Percentiles rank a stretch among this genome's conserved stretches.
Conservation (phyloP, 2,329 filamentous ascomycete species). For the Diaporthe citriasiana region DNA sequence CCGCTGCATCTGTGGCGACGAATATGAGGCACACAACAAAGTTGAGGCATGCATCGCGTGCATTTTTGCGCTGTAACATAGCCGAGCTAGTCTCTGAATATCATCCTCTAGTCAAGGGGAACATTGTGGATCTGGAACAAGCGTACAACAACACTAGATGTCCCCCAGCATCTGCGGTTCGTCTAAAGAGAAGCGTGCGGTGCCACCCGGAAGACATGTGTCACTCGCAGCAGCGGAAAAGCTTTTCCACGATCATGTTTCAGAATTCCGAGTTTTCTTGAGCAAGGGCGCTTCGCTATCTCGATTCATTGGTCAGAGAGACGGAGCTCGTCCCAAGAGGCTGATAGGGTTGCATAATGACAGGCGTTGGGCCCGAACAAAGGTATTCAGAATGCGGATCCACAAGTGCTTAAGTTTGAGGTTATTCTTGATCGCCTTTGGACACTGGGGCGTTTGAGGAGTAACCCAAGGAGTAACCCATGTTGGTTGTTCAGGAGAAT, state of each 20-base stretch:
- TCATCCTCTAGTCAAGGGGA: neutral
- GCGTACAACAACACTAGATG: neutral
- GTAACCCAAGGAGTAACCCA: too few relatives aligned
- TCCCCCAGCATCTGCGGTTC: constrained; percentile 3
- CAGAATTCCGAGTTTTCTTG: neutral
- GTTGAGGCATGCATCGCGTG: neutral
- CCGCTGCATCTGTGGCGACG: neutral
- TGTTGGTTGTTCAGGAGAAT: constrained; percentile 10
- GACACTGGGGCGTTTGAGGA: constrained; percentile 21
- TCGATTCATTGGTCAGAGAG: neutral
- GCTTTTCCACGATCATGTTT: neutral
- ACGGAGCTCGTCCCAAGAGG: constrained; percentile 16
- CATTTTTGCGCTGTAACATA: neutral
- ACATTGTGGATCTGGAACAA: constrained; percentile 6
- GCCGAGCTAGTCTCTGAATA: neutral
- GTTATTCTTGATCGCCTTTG: constrained; percentile 32
- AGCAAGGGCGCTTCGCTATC: neutral
- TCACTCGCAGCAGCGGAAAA: neutral
- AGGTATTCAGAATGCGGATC: constrained; percentile 8
- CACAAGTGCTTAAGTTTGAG: constrained; percentile 24
- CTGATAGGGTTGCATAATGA: constrained; percentile 24
- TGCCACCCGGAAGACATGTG: neutral
- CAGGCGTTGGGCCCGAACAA: neutral
- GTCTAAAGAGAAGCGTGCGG: neutral
- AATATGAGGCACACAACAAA: too few relatives aligned